phyloP scores from a whole-genome alignment of 352 stramenopile species.

The Phytophthora constricta region DNA sequence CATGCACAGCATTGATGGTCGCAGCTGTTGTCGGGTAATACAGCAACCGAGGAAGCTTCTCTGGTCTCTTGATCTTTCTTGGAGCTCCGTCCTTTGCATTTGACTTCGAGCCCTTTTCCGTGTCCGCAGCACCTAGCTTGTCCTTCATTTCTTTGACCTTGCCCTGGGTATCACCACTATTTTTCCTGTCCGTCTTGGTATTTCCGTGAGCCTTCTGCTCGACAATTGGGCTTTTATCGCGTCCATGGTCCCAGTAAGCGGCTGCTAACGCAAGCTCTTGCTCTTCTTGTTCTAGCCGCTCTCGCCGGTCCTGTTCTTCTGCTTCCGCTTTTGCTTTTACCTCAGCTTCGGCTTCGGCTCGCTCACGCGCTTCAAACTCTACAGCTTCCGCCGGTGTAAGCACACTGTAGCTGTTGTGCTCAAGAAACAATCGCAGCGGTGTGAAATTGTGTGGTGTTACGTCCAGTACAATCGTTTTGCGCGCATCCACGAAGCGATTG shows the following conservation, averaged over 20 bases:
- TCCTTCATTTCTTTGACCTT: constrained; percentile 8
- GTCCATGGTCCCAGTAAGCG: constrained; percentile 4
- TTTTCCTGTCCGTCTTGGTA: not conserved
- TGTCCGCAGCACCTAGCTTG: constrained; percentile 16
- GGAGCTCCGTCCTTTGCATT: constrained; percentile 19
- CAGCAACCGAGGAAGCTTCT: constrained; percentile 57
- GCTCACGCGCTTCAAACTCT: constrained; percentile 35
- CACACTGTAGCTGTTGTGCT: constrained; percentile 55
- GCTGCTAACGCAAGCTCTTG: constrained; percentile 18
- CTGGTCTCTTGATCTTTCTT: constrained; percentile 45
- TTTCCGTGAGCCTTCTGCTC: constrained; percentile 1
- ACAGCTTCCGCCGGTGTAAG: constrained; percentile 51
- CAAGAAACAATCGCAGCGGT: constrained; percentile 47
- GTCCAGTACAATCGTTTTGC: constrained; percentile 65
- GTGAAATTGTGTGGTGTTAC: constrained; percentile 63
- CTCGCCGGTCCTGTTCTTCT: constrained; percentile 24
- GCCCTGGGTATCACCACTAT: not conserved
- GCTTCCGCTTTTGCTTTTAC: constrained; percentile 32
- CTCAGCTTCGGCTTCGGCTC: constrained; percentile 26
- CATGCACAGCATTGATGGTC: constrained; percentile 72
- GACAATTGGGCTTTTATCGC: not conserved
- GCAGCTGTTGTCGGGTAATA: constrained; percentile 68
- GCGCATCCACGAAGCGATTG: constrained; percentile 50
- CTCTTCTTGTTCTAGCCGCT: constrained; percentile 29
- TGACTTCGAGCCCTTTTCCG: constrained; percentile 10